These are phyloP conservation scores for Thraustochytrium sp. DNA, from an alignment of 352 stramenopile species.

Conservation along the genomic window DNA sequence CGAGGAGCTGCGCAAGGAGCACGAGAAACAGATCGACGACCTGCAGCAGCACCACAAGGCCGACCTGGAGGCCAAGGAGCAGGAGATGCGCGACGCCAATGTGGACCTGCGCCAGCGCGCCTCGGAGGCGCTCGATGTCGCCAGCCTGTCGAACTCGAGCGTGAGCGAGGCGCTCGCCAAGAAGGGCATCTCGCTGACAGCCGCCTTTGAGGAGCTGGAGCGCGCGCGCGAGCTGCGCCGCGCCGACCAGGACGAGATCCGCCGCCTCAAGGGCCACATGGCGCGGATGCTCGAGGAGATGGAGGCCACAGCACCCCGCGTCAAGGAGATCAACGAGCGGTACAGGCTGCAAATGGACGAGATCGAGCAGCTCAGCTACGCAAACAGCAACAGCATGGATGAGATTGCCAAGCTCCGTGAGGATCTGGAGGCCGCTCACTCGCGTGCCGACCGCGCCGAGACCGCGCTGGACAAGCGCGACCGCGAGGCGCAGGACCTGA, in stretches of 20 bases:
- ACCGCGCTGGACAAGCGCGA: conserved; percentile 64
- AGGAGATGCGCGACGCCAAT: conserved; percentile 65
- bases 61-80: conserved; percentile 42
- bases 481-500: conserved; percentile 73
- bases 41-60: background rate
- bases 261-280: conserved; percentile 79
- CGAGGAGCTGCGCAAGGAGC: background rate
- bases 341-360: conserved; percentile 76
- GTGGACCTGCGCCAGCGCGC: conserved; percentile 63
- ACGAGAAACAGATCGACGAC: background rate
- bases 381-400: conserved; percentile 61
- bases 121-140: conserved; percentile 56
- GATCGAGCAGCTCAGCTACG: conserved; percentile 67
- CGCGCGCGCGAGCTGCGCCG: conserved; percentile 73
- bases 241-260: conserved; percentile 68
- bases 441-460: conserved; percentile 54
- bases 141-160: conserved; percentile 60
- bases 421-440: conserved; percentile 60
- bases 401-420: conserved; percentile 46
- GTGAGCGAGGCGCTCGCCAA: conserved; percentile 63
- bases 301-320: conserved; percentile 76
- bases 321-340: conserved; percentile 77
- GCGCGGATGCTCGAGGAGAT: conserved; percentile 84
- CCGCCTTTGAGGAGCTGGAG: conserved; percentile 78
- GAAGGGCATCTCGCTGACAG: conserved; percentile 68